These are phyloP conservation scores for Verticillium dahliae DNA, from an alignment of 2,329 filamentous ascomycete species.

Conservation along the genomic window DNA sequence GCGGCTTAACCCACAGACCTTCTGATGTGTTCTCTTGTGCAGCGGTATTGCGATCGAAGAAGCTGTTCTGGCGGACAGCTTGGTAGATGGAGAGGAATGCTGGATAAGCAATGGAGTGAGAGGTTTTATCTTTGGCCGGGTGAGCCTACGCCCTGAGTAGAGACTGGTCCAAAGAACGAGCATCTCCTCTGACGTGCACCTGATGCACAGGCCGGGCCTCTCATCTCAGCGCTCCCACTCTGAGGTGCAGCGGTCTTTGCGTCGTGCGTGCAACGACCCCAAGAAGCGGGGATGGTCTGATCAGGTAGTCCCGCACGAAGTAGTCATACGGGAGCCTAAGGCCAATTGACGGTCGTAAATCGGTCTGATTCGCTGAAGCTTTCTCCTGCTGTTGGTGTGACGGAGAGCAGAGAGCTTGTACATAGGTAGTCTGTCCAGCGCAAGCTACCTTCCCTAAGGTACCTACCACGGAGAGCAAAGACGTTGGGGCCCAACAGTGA, in stretches of 20 bases:
- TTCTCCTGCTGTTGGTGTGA: not conserved
- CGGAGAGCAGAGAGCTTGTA: not conserved
- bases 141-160: slow-evolving; percentile 18
- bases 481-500: not conserved
- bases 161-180: not conserved
- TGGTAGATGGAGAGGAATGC: slow-evolving; percentile 68
- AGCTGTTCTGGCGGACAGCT: slow-evolving; percentile 47
- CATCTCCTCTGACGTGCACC: too few species aligned
- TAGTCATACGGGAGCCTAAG: not conserved
- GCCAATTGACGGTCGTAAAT: not conserved
- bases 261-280: not conserved
- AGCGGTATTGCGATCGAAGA: slow-evolving; percentile 61
- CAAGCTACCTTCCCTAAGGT: not conserved
- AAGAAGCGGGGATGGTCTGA: not conserved
- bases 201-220: too few species aligned
- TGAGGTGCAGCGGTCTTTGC: not conserved
- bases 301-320: not conserved
- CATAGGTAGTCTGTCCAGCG: not conserved
- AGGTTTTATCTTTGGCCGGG: slow-evolving; percentile 58
- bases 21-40: slow-evolving; percentile 1
- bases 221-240: too few species aligned
- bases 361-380: not conserved
- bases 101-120: slow-evolving; percentile 87
- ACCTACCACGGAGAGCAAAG: not conserved
- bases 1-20: slow-evolving; percentile 2